These are phyloP conservation scores for Misopates orontium DNA, from an alignment of 257 asterid species.

Conservation along the genomic window DNA sequence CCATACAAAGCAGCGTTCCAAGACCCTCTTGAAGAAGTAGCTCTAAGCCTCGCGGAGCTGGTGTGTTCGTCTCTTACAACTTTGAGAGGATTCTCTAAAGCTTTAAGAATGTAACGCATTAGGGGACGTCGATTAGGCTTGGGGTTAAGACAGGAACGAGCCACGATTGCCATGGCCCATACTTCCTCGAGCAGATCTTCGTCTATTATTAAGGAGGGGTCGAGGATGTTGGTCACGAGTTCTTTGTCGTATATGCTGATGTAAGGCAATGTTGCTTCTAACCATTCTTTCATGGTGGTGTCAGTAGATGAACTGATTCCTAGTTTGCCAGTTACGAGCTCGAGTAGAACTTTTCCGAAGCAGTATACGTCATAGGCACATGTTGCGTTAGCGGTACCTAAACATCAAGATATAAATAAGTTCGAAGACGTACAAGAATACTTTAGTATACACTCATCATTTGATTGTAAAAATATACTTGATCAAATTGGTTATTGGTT, in stretches of 20 bases:
- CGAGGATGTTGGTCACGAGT: slow-evolving; percentile 11
- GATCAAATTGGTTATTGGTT: too few relatives aligned
- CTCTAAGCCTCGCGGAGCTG: slow-evolving; percentile 45
- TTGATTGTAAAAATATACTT: too few relatives aligned
- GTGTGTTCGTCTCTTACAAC: slow-evolving; percentile 30
- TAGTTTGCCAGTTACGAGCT: slow-evolving; percentile 64
- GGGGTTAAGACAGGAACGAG: slow-evolving; percentile 22
- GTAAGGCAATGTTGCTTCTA: slow-evolving; percentile 16
- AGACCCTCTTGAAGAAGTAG: slow-evolving; percentile 55
- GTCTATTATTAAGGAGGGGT: slow-evolving; percentile 19
- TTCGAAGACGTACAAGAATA: background rate
- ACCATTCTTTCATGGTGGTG: slow-evolving; percentile 26
- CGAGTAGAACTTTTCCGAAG: slow-evolving; percentile 67
- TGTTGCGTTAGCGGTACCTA: slow-evolving; percentile 43
- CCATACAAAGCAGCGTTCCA: slow-evolving; percentile 52
- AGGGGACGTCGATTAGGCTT: slow-evolving; percentile 20
- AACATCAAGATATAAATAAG: slow-evolving; percentile 25
- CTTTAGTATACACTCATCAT: too few relatives aligned
- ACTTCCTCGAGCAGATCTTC: slow-evolving; percentile 20
- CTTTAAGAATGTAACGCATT: slow-evolving; percentile 21
- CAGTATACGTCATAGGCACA: slow-evolving; percentile 68
- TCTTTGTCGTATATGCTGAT: slow-evolving; percentile 19
- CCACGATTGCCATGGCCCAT: slow-evolving; percentile 24
- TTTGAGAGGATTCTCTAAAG: slow-evolving; percentile 18
- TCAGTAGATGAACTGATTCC: slow-evolving; percentile 46